Percentiles rank a stretch among this genome's conserved stretches.
Evolutionary conservation across 2,329 filamentous ascomycete species (phyloP).

Genomic region (Pseudocercospora musae): DNA sequence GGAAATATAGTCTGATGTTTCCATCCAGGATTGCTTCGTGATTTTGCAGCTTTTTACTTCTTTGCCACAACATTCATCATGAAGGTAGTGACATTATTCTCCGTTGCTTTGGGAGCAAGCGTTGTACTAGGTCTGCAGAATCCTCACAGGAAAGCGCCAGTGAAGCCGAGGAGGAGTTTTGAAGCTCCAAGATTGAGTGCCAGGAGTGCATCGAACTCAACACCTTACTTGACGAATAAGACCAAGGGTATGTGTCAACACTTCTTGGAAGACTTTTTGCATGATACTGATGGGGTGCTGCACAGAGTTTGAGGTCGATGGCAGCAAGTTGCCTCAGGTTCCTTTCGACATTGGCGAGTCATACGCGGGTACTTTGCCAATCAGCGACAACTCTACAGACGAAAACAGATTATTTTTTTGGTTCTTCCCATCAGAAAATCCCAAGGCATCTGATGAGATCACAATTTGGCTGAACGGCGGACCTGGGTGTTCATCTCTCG

Average conservation of each 20-base stretch:
- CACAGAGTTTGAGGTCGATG: slow-evolving; percentile 21
- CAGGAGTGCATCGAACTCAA: background rate
- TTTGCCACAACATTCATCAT: background rate
- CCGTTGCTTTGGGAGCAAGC: background rate
- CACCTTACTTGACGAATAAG: slow-evolving; percentile 4
- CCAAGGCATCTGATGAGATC: slow-evolving; percentile 42
- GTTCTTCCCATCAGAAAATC: slow-evolving; percentile 49
- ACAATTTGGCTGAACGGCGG: slow-evolving; percentile 31
- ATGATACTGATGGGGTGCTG: background rate
- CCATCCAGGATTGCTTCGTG: background rate
- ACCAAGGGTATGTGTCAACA: background rate
- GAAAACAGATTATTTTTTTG: slow-evolving; percentile 46
- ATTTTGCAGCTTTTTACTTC: background rate
- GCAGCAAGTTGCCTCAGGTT: slow-evolving; percentile 31
- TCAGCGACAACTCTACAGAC: slow-evolving; percentile 37
- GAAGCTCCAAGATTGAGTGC: background rate
- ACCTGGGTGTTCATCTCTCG: slow-evolving; percentile 25
- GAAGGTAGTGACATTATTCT: background rate
- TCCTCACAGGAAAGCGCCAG: slow-evolving; percentile 7
- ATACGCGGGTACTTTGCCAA: slow-evolving; percentile 32
- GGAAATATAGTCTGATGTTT: background rate
- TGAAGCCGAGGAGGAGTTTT: background rate
- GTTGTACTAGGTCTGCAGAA: slow-evolving; percentile 1
- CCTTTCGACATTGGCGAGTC: slow-evolving; percentile 36
- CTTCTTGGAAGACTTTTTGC: too few species aligned